phyloP scores from a whole-genome alignment of 2,329 filamentous ascomycete species.

The Fusarium lyarnte region DNA sequence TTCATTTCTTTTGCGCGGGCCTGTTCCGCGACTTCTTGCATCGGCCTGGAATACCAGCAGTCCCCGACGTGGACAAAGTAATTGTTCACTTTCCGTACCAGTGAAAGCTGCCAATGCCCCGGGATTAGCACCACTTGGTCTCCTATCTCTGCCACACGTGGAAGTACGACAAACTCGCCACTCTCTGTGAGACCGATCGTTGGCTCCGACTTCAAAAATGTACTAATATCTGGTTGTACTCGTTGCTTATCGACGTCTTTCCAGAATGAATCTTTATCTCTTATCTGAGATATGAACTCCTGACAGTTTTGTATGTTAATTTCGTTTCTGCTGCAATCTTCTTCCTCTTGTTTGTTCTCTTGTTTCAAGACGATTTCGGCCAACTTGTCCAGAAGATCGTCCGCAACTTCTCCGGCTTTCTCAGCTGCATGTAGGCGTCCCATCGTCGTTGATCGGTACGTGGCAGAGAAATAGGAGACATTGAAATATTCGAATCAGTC shows the following conservation, averaged over 20 bases:
- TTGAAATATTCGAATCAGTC: background rate
- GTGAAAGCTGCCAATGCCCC: background rate
- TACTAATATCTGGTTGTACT: background rate
- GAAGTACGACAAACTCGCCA: background rate
- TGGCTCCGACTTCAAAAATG: background rate
- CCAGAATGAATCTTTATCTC: accelerated
- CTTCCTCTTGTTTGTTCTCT: accelerated
- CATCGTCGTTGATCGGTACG: background rate
- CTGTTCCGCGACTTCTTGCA: background rate
- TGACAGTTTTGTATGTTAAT: accelerated
- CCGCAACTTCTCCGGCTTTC: background rate
- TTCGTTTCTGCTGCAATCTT: accelerated
- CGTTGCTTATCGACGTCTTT: accelerated
- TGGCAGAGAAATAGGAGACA: accelerated
- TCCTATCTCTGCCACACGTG: background rate
- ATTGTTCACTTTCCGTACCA: background rate
- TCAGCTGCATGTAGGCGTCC: background rate
- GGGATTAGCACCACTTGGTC: background rate
- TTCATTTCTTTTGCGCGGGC: background rate
- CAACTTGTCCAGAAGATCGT: background rate
- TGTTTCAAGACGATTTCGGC: background rate
- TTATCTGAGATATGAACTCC: background rate
- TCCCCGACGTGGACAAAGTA: background rate
- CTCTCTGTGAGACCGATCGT: background rate
- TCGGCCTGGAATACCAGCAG: background rate